Conservation (phyloP, 2,329 filamentous ascomycete genomes). For the Colletotrichum shisoi region DNA sequence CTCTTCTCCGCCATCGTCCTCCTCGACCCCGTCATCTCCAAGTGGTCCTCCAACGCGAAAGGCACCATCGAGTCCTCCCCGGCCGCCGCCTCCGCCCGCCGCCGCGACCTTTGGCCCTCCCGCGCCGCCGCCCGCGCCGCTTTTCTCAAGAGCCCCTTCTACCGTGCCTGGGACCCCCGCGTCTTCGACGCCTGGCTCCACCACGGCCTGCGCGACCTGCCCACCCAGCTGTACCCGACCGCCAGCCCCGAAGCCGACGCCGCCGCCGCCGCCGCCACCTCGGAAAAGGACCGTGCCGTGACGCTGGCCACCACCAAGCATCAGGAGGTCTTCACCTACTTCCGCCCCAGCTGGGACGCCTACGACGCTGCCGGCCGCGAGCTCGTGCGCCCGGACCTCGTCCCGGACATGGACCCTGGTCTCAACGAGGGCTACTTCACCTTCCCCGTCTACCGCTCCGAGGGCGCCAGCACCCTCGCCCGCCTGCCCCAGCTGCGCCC, state of each 20-base stretch:
- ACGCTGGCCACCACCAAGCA: slow-evolving; percentile 85
- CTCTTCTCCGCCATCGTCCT: slow-evolving; percentile 78
- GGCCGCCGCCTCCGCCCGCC: slow-evolving; percentile 70
- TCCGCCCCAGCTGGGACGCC: slow-evolving; percentile 66
- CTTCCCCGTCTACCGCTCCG: slow-evolving; percentile 72
- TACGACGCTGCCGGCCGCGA: slow-evolving; percentile 50
- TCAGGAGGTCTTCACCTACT: slow-evolving; percentile 84
- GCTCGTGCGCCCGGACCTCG: slow-evolving; percentile 51
- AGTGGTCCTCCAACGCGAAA: slow-evolving; percentile 52
- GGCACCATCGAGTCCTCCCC: slow-evolving; percentile 50
- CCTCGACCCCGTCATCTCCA: slow-evolving; percentile 82
- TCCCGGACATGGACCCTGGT: slow-evolving; percentile 57
- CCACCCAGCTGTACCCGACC: slow-evolving; percentile 67
- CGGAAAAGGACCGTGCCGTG: slow-evolving; percentile 54
- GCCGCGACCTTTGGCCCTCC: slow-evolving; percentile 85
- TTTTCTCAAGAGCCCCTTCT: slow-evolving; percentile 77
- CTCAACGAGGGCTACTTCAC: slow-evolving; percentile 48
- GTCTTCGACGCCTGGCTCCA: slow-evolving; percentile 77
- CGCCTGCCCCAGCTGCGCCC: slow-evolving; percentile 69
- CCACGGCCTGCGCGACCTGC: slow-evolving; percentile 77
- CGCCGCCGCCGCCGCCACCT: not conserved
- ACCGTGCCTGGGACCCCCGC: slow-evolving; percentile 80
- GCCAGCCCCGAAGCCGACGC: slow-evolving; percentile 36
- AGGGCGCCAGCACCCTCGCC: slow-evolving; percentile 64
- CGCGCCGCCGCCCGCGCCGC: slow-evolving; percentile 70